Evolutionary conservation across 1,139 yeast genomes (phyloP).

Genomic region (Hyphopichia wangnamkhiaoensis): DNA sequence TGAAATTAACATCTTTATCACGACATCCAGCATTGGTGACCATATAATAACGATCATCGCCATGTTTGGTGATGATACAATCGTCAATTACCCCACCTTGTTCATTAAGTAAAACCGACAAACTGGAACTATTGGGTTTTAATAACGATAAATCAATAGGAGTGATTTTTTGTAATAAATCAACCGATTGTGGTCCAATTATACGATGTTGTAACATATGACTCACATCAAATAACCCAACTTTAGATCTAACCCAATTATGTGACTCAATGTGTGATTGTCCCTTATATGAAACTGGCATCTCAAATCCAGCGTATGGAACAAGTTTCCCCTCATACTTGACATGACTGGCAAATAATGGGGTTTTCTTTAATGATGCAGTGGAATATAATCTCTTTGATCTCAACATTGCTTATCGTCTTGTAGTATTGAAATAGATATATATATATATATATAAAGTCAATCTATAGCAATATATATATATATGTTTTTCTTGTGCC

Average conservation of each 20-base stretch:
- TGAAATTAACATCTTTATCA: conserved; percentile 70
- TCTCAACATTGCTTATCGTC: conserved; percentile 16
- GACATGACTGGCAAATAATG: conserved; percentile 78
- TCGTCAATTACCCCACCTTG: conserved; percentile 90
- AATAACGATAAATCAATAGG: conserved; percentile 76
- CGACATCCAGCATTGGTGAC: conserved; percentile 98
- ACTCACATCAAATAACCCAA: conserved; percentile 90
- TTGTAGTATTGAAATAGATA: background rate
- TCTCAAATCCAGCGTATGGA: conserved; percentile 89
- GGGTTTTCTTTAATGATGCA: conserved; percentile 56
- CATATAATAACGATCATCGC: conserved; percentile 74
- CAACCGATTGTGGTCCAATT: conserved; percentile 66
- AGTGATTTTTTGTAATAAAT: conserved; percentile 73
- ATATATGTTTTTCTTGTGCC: no score
- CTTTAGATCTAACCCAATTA: conserved; percentile 85
- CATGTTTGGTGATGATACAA: conserved; percentile 84
- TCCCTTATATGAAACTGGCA: conserved; percentile 86
- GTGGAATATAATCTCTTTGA: conserved; percentile 28
- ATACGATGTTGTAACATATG: conserved; percentile 93
- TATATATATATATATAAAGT: no score
- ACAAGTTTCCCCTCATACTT: conserved; percentile 87
- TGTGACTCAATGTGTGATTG: conserved; percentile 92
- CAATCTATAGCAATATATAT: no score
- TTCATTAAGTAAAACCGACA: conserved; percentile 74
- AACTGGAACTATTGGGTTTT: conserved; percentile 61